Conservation (phyloP, 768 basidiomycete species). For the Leccinellum rugosiceps region DNA sequence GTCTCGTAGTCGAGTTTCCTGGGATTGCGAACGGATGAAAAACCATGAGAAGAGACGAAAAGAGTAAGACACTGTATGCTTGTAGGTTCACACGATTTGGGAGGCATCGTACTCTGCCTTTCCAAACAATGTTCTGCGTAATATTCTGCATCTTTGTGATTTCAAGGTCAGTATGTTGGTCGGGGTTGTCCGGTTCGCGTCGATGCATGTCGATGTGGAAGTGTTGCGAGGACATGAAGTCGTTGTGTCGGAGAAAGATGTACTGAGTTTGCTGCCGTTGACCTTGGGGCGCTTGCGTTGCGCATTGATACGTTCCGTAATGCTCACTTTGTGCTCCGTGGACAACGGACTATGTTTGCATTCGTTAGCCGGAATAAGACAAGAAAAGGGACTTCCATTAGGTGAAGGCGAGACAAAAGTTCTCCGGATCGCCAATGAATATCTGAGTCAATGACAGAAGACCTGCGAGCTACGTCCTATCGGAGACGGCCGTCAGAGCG, state of each 20-base stretch:
- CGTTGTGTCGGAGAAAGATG: not conserved
- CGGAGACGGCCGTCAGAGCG: too few relatives aligned
- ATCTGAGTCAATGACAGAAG: too few relatives aligned
- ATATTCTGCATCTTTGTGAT: conserved; percentile 37
- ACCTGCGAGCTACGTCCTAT: too few relatives aligned
- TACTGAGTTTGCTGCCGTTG: not conserved
- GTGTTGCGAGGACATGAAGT: conserved; percentile 1
- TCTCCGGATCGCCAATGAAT: too few relatives aligned
- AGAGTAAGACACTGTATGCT: not conserved
- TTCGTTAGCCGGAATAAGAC: conserved; percentile 2
- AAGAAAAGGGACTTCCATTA: not conserved
- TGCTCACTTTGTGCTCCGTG: conserved; percentile 44
- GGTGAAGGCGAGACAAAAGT: too few relatives aligned
- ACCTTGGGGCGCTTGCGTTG: too few relatives aligned
- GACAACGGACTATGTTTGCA: conserved; percentile 37
- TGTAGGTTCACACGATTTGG: conserved; percentile 43
- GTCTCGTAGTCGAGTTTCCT: conserved; percentile 82
- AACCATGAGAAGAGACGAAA: conserved; percentile 2
- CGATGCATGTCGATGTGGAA: not conserved
- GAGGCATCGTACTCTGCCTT: conserved; percentile 36
- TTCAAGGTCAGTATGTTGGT: conserved; percentile 12
- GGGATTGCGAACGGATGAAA: conserved; percentile 37
- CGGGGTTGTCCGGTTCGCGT: not conserved
- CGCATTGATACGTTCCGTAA: not conserved
- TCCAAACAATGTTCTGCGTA: conserved; percentile 57